Evolutionary conservation across 768 basidiomycete genomes (phyloP), one percentile per base, ranked within the genome.

Genomic region (Rhizopogon vesiculosus): DNA sequence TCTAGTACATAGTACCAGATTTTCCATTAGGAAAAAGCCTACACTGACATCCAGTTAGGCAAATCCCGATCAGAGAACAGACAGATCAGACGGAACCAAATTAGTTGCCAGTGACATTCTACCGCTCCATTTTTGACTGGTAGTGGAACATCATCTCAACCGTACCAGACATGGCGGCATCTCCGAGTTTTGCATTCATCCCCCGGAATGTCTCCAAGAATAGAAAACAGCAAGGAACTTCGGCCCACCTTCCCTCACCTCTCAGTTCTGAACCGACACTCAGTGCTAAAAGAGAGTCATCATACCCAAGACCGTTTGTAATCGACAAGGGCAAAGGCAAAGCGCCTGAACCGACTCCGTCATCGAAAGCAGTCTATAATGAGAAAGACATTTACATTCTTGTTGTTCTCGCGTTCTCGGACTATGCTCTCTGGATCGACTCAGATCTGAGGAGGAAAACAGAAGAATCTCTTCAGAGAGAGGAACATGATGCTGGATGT

Each of bases 391-490:
- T 78, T 45, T 76, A 77, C 3, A 66, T 67, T 9, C 72, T 89
- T 35, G 59, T 86, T 19, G 71, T 64, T 2, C 77, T 91, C 3
- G 78, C 88, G 0, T 70, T 93, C n/a, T 87, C 89, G 5, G 81
- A 89, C 62, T 81, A 89, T 67, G 75, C 78, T 7, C 65, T 91
- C 8, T 92, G 87, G 89, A 63, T 68, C 3, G 80, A 89, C 61
- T 68, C 78, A 0, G 82, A 84, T 50, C 63, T 89, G 9, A 71
- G 81, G 25, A 68, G 76, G 51, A 76, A 71, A 31, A 69, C 86
- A 13, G 81, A 82, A 39, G 56, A 64, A 28, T 56, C 61, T 65
- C 35, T 64, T 57, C 61, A 28, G 54, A 55, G 9, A 9, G 51
- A 57, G 18, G 51, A 53, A 28, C 56, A 59, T 19, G 64, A 70